A percentile compares a stretch with the other conserved stretches of the same genome.
These are phyloP conservation scores for slime mould (Dictyostelium discoideum) DNA, from an alignment of 78 protist species.

Conservation along the genomic window DNA sequence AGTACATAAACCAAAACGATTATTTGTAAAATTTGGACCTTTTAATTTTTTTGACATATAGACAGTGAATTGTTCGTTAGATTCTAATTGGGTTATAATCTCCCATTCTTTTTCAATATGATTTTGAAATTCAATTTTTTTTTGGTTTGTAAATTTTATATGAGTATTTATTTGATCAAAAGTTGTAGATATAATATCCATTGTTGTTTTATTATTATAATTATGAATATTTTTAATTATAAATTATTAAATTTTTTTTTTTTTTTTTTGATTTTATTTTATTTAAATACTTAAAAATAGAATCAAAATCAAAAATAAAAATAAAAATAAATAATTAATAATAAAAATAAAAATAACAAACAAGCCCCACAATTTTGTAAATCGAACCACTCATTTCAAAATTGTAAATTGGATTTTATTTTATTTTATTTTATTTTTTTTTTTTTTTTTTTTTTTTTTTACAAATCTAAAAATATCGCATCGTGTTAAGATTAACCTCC, in stretches of 20 bases:
- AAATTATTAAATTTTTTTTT: too few species aligned
- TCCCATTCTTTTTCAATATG: not conserved
- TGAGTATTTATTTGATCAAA: not conserved
- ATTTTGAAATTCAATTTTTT: not conserved
- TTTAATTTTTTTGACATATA: not conserved
- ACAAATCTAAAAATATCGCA: not conserved
- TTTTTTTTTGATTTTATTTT: too few species aligned
- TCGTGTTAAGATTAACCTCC: too few species aligned
- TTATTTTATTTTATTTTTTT: too few species aligned
- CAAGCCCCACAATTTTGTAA: not conserved
- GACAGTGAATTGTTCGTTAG: not conserved
- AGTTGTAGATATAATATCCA: not conserved
- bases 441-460: too few species aligned
- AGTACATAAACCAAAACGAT: not conserved
- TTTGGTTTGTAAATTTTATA: not conserved
- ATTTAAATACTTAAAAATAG: not conserved
- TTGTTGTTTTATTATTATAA: not conserved
- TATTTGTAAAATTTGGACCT: not conserved
- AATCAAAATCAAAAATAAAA: too few species aligned
- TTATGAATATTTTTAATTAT: too few species aligned
- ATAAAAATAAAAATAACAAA: not conserved
- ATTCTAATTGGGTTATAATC: not conserved
- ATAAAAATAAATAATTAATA: too few species aligned
- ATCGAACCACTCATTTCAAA: not conserved
- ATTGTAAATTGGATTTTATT: too few species aligned